Evolutionary conservation across 345 rosid species (phyloP).

Genomic region (Rhizophora apiculata): DNA sequence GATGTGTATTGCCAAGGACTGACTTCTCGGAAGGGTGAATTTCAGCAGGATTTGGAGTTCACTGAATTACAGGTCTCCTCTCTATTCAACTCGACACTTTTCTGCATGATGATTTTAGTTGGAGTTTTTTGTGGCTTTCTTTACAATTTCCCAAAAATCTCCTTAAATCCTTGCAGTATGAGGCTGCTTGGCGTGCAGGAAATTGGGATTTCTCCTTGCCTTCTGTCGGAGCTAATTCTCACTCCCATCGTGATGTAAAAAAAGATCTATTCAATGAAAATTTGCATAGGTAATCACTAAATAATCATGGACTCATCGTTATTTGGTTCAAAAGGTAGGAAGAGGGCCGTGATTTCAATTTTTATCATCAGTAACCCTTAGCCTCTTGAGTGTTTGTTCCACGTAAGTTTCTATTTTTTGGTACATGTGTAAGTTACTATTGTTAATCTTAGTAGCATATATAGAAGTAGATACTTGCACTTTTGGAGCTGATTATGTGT

Average conservation of each 20-base stretch:
- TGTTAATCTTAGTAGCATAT: too few species aligned
- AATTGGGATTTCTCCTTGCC: constrained; percentile 92
- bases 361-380: too few species aligned
- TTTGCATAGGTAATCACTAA: constrained; percentile 61
- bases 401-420: too few species aligned
- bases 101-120: neutral
- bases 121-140: neutral
- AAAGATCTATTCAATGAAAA: constrained; percentile 65
- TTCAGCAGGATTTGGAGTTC: constrained; percentile 74
- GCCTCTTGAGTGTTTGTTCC: too few species aligned
- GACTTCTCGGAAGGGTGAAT: constrained; percentile 61
- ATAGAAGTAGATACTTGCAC: neutral
- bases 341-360: too few species aligned
- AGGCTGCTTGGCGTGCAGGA: constrained; percentile 98
- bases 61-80: constrained; percentile 76
- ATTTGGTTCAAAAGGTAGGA: too few species aligned
- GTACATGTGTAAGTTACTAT: too few species aligned
- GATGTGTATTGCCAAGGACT: constrained; percentile 87
- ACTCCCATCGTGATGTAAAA: constrained; percentile 44
- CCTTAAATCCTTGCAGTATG: constrained; percentile 54
- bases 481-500: neutral
- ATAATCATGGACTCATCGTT: too few species aligned
- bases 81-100: neutral
- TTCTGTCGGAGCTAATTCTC: constrained; percentile 39
- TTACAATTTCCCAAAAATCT: constrained; percentile 3